These are phyloP conservation scores for Penicillium lagena DNA, from an alignment of 495 filamentous ascomycete genomes.

Conservation along the genomic window DNA sequence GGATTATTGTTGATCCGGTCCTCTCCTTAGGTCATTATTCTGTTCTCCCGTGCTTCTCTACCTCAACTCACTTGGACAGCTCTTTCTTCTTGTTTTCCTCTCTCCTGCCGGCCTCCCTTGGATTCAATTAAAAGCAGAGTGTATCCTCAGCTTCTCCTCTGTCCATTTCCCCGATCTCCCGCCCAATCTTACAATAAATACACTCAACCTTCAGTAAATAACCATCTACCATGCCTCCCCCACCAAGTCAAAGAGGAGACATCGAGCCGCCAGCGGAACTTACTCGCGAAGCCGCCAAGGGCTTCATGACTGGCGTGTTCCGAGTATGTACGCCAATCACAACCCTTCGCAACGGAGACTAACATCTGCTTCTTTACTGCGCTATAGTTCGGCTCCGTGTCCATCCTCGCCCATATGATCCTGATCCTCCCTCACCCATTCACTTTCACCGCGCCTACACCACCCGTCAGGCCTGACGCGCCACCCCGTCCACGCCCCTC, in stretches of 20 bases:
- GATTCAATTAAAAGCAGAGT: too few relatives aligned
- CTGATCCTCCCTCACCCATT: conserved; percentile 40
- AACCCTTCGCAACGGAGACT: not conserved
- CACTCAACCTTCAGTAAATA: too few relatives aligned
- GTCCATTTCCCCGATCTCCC: too few relatives aligned
- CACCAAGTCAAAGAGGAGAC: conserved; percentile 27
- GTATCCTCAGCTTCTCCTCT: too few relatives aligned
- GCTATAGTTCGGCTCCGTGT: conserved; percentile 40
- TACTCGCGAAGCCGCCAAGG: conserved; percentile 32
- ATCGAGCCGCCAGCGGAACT: conserved; percentile 38
- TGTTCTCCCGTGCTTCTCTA: too few relatives aligned
- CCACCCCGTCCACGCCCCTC: conserved; percentile 20
- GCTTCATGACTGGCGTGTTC: conserved; percentile 39
- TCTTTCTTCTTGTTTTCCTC: too few relatives aligned
- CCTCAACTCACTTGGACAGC: too few relatives aligned
- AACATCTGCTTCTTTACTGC: not conserved
- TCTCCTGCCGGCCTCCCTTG: too few relatives aligned
- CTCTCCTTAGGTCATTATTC: too few relatives aligned
- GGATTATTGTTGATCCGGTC: conserved; percentile 23
- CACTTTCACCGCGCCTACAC: conserved; percentile 25
- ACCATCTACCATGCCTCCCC: conserved; percentile 31
- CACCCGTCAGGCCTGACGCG: conserved; percentile 11
- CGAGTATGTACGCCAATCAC: conserved; percentile 26
- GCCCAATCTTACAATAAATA: too few relatives aligned
- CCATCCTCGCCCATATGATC: conserved; percentile 44